Evolutionary conservation across 805 yeast genomes (phyloP).

Genomic region (Hyphopichia homilentoma): DNA sequence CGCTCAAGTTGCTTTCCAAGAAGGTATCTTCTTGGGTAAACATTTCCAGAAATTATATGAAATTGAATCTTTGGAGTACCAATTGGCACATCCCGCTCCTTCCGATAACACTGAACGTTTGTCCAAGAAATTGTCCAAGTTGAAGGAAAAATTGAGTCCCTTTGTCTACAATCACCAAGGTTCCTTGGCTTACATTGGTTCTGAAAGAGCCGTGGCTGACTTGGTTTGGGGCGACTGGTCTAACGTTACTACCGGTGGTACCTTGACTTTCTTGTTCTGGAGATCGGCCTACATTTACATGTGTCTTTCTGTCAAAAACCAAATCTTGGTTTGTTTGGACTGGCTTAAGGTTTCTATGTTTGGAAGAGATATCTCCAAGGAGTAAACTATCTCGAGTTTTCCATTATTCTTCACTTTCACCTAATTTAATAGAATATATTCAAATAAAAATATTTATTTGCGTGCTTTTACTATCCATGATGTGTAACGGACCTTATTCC

Average conservation of each 20-base stretch:
- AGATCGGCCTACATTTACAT: conserved; percentile 88
- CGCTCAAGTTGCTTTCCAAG: conserved; percentile 96
- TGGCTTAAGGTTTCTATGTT: conserved; percentile 86
- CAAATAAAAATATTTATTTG: no score
- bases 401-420: background rate
- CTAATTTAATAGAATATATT: background rate
- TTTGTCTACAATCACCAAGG: conserved; percentile 89
- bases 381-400: conserved; percentile 31
- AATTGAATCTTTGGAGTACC: conserved; percentile 53
- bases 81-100: conserved; percentile 36
- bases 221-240: conserved; percentile 76
- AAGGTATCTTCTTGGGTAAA: conserved; percentile 77
- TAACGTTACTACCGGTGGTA: conserved; percentile 78
- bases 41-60: conserved; percentile 64
- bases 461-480: no score
- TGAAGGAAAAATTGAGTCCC: conserved; percentile 45
- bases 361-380: conserved; percentile 93
- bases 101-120: conserved; percentile 43
- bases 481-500: no score
- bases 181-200: conserved; percentile 89
- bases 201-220: conserved; percentile 93
- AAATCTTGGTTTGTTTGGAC: conserved; percentile 78
- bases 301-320: conserved; percentile 88
- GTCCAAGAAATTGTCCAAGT: conserved; percentile 42
- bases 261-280: conserved; percentile 89